Conservation (phyloP, 2,329 filamentous ascomycete genomes). For the Colletotrichum eleusines region DNA sequence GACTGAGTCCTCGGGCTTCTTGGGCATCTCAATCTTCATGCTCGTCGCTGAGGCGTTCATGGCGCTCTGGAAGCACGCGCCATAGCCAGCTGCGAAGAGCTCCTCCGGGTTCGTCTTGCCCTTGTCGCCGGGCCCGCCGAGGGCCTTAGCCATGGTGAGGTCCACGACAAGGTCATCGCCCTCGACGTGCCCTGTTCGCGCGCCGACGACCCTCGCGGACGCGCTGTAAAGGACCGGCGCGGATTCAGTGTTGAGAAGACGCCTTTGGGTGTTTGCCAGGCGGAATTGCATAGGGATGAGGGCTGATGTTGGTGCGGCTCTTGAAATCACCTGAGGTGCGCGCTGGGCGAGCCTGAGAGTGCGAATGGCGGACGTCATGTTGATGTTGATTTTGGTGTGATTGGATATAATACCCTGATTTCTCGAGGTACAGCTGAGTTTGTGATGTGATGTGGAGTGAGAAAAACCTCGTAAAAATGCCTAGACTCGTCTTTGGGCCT, state of each 20-base stretch:
- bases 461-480: neutral
- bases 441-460: neutral
- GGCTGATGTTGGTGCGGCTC: slow-evolving; percentile 2
- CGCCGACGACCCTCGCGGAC: slow-evolving; percentile 53
- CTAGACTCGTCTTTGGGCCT: neutral
- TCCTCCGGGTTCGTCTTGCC: slow-evolving; percentile 62
- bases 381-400: neutral
- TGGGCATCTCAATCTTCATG: slow-evolving; percentile 56
- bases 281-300: neutral
- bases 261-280: slow-evolving; percentile 26
- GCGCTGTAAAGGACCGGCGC: slow-evolving; percentile 55
- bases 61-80: slow-evolving; percentile 60
- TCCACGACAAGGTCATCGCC: slow-evolving; percentile 50
- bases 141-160: slow-evolving; percentile 57
- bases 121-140: slow-evolving; percentile 53
- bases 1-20: slow-evolving; percentile 51
- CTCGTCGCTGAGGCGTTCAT: slow-evolving; percentile 58
- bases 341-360: slow-evolving; percentile 28
- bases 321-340: neutral
- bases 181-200: slow-evolving; percentile 48
- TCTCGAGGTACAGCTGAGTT: neutral
- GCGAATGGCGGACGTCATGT: slow-evolving; percentile 27
- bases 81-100: slow-evolving; percentile 61
- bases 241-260: slow-evolving; percentile 54
- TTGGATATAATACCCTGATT: neutral